Percentiles rank a stretch among this genome's conserved stretches.
phyloP scores from a whole-genome alignment of 139 green algal genomes.

The Micractinium sp. region DNA sequence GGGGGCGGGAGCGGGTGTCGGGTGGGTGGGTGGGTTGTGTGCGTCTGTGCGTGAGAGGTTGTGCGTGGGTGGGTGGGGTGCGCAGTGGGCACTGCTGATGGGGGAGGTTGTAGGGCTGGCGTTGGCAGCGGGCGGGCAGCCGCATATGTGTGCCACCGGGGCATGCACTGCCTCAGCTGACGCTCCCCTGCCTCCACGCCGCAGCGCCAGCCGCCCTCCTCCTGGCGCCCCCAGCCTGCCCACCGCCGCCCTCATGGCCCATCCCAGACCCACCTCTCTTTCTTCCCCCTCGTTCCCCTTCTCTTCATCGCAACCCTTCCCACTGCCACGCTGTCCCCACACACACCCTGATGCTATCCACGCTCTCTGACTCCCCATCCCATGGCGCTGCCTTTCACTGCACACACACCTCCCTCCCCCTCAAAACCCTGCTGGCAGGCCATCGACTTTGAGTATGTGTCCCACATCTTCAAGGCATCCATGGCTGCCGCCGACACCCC shows the following conservation, averaged over 20 bases:
- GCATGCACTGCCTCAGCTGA: no score
- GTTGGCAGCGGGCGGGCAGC: no score
- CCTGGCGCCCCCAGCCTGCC: no score
- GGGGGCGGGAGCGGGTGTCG: not conserved
- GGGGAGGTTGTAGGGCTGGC: no score
- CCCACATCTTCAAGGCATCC: conserved; percentile 57
- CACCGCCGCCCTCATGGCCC: no score
- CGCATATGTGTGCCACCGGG: no score
- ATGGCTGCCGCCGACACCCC: conserved; percentile 36
- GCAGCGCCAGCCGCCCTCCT: no score
- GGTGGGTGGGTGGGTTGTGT: no score
- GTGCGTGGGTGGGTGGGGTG: not conserved
- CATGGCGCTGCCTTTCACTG: not conserved
- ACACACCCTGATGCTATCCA: not conserved
- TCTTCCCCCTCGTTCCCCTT: not conserved
- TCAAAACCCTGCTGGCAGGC: conserved; percentile 8
- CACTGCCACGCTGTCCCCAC: not conserved
- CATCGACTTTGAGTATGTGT: conserved; percentile 62
- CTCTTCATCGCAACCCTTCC: not conserved
- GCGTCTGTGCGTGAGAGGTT: no score
- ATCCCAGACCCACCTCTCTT: not conserved
- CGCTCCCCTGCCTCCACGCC: no score
- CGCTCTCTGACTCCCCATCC: not conserved
- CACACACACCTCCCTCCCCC: not conserved
- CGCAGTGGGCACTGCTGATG: not conserved